Evolutionary conservation across 306 rosid genomes (phyloP), one percentile per base, ranked within the genome.

Genomic region (Medicago truncatula): DNA sequence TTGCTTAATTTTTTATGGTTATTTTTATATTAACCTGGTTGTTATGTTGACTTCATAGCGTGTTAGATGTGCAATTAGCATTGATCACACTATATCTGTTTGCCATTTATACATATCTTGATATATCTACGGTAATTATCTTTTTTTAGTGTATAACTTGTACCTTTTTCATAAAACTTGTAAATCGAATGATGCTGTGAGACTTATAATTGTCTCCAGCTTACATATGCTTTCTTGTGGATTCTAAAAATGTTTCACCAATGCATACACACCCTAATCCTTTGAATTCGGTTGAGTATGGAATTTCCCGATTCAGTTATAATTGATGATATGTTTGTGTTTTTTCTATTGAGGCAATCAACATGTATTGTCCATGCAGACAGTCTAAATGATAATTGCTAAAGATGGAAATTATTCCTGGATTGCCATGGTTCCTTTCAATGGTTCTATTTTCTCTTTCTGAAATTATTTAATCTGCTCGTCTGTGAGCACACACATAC

Each of bases 21-120:
- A n/a, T 62, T 23, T 65, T 79, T 70, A 57, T 39, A 64, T 74
- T 66, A 73, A 62, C 58, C 44, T 70, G 61, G 69, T 67, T 76
- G 41, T 9, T 54, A 15, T 73, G 77, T 47, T 71, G 46, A 60
- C 60, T 40, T 78, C 56, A 20, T 43, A 18, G 6, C 36, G 71
- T 41, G 25, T 21, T 41, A 41, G 6, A 66, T 41, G 16, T 17
- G 34, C 40, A 16, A 17, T 4, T 38, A 64, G 70, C n/a, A 64
- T 64, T 39, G n/a, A 39, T 17, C 50, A 64, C 25, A 6, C 23
- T 16, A 39, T 11, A 9, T 16, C n/a, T 4, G 69, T 18, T 59
- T 25, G 6, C 10, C 18, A 25, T 59, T 57, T 59, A 59, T 13
- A 59, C n/a, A 28, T 3, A 59, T 25, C 39, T 58, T 58, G 39